Evolutionary conservation across 164 flowering plant genomes (phyloP), one percentile per base, ranked within the genome.

Genomic region (Liriodendron chinense): DNA sequence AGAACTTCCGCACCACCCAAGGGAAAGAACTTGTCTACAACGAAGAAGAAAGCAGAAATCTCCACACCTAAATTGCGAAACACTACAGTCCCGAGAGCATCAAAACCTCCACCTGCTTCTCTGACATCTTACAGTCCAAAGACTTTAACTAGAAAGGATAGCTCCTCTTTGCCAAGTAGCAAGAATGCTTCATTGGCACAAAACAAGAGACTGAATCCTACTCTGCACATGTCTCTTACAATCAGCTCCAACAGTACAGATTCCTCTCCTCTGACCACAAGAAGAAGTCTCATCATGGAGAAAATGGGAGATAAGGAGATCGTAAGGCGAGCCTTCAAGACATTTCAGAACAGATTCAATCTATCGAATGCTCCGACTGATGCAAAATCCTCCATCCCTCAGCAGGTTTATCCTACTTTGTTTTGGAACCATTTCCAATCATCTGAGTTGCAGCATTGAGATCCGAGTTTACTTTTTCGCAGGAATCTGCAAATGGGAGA

Each of bases 261-360:
- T 72, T 77, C 86, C 22, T 65, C 83, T 77, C 25, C 87, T 47
- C 16, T 43, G 22, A 57, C 84, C n/a, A 78, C 84, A 13, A 78
- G 95, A 75, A 87, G 87, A 70, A 89, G 95, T 34, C 76, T 86
- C 74, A 86, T 94, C 49, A 89, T 94, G 97, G 97, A 94, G 85
- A 82, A 80, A 48, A 94, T 94, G 98, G 95, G 92, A 34, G 97
- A 92, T 79, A 92, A 92, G 77, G 97, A 92, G 73, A 94, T 94
- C 72, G 91, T 94, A 26, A 90, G 84, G 78, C 84, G 94, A 82
- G 98, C 94, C 65, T 94, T 94, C 75, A 91, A 84, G 87, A 65
- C 94, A 81, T 94, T 94, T 72, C 95, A 88, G 53, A 87, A 78
- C 73, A 85, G 72, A 77, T 70, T 69, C 72, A 80, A 73, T 83